A percentile compares a stretch with the other conserved stretches of the same genome.
phyloP scores from a whole-genome alignment of 2,329 filamentous ascomycete genomes.

The Epichloe gansuensis region DNA sequence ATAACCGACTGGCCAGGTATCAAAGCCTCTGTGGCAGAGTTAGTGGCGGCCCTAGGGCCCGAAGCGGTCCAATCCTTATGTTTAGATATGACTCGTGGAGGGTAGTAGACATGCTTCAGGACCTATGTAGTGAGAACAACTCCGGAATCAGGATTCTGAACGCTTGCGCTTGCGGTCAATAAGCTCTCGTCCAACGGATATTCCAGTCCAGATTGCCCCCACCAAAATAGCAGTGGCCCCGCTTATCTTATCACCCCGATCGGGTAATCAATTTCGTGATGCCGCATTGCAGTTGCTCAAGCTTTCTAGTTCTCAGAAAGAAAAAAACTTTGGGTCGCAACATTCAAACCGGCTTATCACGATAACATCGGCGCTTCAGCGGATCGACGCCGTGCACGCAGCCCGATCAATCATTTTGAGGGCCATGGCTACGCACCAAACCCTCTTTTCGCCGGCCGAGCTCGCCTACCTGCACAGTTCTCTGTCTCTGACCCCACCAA shows the following conservation, averaged over 20 bases:
- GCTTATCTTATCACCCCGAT: slow-evolving; percentile 1
- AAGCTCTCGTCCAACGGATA: too few relatives aligned
- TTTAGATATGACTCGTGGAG: slow-evolving; percentile 37
- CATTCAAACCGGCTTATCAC: background rate
- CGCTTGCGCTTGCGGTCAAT: too few relatives aligned
- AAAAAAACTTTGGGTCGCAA: background rate
- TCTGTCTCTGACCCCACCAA: slow-evolving; percentile 67
- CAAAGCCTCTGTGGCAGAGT: slow-evolving; percentile 53
- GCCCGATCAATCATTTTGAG: background rate
- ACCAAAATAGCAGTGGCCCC: background rate
- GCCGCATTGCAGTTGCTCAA: background rate
- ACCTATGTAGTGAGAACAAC: background rate
- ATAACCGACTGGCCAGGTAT: slow-evolving; percentile 38
- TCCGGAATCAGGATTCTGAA: background rate
- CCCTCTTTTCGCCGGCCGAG: slow-evolving; percentile 84
- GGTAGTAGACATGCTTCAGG: background rate
- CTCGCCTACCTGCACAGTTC: slow-evolving; percentile 89
- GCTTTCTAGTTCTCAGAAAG: slow-evolving; percentile 2
- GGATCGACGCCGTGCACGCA: background rate
- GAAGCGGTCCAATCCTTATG: slow-evolving; percentile 45
- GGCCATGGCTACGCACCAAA: slow-evolving; percentile 53
- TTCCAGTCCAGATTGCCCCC: background rate
- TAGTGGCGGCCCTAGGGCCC: slow-evolving; percentile 53
- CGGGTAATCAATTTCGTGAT: background rate
- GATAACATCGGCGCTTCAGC: background rate